Base-by-base conservation (phyloP, 2,329 filamentous ascomycete species). In the Alternaria gaisen region DNA sequence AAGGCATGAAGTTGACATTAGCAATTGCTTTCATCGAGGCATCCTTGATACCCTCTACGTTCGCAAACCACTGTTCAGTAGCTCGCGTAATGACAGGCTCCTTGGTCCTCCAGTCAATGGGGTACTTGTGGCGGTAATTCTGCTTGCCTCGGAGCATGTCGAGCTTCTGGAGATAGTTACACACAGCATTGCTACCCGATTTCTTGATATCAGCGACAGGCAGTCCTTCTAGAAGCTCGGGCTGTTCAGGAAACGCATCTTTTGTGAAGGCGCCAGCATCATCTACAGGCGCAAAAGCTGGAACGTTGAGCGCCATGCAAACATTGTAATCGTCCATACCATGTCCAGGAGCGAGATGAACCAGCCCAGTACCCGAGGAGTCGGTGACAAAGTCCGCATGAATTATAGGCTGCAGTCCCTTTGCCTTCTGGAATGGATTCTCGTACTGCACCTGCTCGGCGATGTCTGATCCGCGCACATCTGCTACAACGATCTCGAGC, bases 81-180 rank as follows among this genome's bases (percentile, higher is more conserved):
- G 95, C 94, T 66, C 95, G 84, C 34, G 96, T 88, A 61, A 99
- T 93, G 51, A 99, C 90, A 1, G 95, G 95, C 68, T 91, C 85
- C 79, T 98, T 99, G 0, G 94, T 97, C 55, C 95, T 87, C 95
- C 95, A 99, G 80, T 99, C 95, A 69, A 98, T 97, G 0, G 95
- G 95, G 76, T 98, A 98, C 78, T 97, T 98, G 83, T 99, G 95
- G 53, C 85, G 85, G 75, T 94, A 90, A 58, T 84, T 84, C 68
- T 96, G 90, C 4, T 86, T 86, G 40, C 85, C 84, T 41, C 97
- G 81, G 4, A 98, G 85, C n/a, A 83, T 76, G 20, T 65, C 66
- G 14, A 67, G 67, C 12, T 67, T 67, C 26, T 83, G 81, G 3
- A 97, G 82, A 52, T 95, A 83, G 1, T 89, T 83, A 34, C 98